These are phyloP conservation scores for Coemansia nantahalensis DNA, from an alignment of 192 early-diverging fungal genomes.

Conservation along the genomic window DNA sequence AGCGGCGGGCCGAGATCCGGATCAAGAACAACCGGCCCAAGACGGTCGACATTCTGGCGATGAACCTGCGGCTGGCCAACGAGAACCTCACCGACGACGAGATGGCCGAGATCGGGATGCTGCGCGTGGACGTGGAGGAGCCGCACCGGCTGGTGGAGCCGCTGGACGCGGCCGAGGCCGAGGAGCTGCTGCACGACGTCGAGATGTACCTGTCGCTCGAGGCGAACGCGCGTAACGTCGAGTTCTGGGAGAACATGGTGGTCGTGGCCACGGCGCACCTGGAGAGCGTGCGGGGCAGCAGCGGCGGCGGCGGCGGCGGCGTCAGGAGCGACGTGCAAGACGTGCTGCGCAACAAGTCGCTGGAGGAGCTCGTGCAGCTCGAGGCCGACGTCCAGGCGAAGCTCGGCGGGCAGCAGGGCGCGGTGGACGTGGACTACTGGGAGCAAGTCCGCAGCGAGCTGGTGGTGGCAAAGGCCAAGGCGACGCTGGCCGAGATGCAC, in stretches of 20 bases:
- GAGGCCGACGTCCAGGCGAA: conserved; percentile 75
- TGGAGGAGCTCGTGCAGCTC: conserved; percentile 67
- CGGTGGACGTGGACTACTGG: conserved; percentile 95
- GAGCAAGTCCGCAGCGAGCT: conserved; percentile 74
- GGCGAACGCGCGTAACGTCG: conserved; percentile 65
- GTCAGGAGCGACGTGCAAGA: conserved; percentile 58
- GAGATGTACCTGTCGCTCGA: conserved; percentile 86
- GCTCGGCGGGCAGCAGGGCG: conserved; percentile 57
- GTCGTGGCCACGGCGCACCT: conserved; percentile 76
- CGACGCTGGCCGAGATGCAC: conserved; percentile 70
- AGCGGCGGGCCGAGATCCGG: conserved; percentile 86
- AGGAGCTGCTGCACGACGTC: conserved; percentile 84
- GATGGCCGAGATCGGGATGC: conserved; percentile 62
- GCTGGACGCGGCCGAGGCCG: conserved; percentile 62
- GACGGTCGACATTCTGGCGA: conserved; percentile 90
- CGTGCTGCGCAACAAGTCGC: conserved; percentile 72
- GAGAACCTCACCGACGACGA: conserved; percentile 70
- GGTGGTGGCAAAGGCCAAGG: conserved; percentile 81
- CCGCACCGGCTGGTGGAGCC: conserved; percentile 77
- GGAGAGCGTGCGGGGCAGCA: conserved; percentile 8
- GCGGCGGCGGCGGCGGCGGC: not conserved
- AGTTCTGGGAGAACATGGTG: conserved; percentile 87
- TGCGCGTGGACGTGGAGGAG: conserved; percentile 77
- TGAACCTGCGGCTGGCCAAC: conserved; percentile 80
- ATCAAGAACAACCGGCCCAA: conserved; percentile 84